A percentile compares a stretch with the other conserved stretches of the same genome.
phyloP scores from a whole-genome alignment of 306 rosid genomes.

The Crotalaria pallida region DNA sequence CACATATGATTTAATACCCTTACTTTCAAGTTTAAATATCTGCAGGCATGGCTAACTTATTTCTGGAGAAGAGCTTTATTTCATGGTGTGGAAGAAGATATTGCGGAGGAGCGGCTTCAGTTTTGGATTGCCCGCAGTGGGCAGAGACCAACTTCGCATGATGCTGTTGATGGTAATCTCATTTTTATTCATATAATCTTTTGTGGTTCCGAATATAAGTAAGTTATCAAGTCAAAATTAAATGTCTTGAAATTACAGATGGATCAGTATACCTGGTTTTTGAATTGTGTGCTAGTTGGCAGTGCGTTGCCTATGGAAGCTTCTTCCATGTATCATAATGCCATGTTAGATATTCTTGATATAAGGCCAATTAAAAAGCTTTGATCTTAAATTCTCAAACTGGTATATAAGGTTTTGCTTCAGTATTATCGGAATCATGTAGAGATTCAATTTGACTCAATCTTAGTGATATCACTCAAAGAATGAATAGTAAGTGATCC shows the following conservation, averaged over 20 bases:
- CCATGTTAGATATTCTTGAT: background rate
- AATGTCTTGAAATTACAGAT: background rate
- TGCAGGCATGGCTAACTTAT: constrained; percentile 86
- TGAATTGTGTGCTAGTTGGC: background rate
- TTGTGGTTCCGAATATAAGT: background rate
- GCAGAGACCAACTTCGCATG: constrained; percentile 80
- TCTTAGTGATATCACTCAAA: background rate
- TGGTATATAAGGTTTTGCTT: background rate
- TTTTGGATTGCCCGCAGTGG: constrained; percentile 76
- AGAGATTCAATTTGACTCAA: background rate
- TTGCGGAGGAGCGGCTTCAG: constrained; percentile 85
- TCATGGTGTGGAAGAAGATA: constrained; percentile 85
- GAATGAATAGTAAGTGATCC: background rate
- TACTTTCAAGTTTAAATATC: constrained; percentile 1
- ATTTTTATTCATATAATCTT: background rate
- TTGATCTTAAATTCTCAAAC: background rate
- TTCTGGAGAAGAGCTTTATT: constrained; percentile 93
- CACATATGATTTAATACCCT: background rate
- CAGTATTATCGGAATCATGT: background rate
- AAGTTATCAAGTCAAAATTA: background rate
- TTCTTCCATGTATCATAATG: background rate
- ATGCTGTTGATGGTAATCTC: constrained; percentile 90
- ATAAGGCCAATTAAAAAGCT: background rate
- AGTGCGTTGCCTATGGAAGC: background rate
- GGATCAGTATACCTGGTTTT: background rate